phyloP scores from a whole-genome alignment of 805 yeast species.

The Brettanomyces sp. region DNA sequence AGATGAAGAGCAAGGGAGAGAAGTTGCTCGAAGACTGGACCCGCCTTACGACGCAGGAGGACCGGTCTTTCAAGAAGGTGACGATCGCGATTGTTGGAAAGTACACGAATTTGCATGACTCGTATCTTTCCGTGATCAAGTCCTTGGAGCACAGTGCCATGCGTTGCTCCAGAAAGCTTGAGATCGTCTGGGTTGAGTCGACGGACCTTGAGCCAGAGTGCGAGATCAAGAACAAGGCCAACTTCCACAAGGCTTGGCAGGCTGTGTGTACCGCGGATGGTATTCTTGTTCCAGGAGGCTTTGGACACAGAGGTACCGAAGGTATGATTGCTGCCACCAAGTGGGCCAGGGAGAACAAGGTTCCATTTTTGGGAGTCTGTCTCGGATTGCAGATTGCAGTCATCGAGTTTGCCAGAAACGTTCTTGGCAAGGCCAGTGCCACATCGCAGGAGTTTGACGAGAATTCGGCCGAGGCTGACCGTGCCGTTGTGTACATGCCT shows the following conservation, averaged over 20 bases:
- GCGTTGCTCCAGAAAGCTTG: constrained; percentile 75
- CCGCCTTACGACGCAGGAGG: constrained; percentile 67
- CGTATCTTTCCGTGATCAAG: constrained; percentile 90
- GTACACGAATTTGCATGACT: constrained; percentile 91
- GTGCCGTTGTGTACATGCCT: constrained; percentile 94
- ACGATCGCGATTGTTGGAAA: constrained; percentile 96
- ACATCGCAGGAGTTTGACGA: constrained; percentile 78
- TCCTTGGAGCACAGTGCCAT: constrained; percentile 92
- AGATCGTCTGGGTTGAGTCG: constrained; percentile 95
- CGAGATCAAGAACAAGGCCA: constrained; percentile 53
- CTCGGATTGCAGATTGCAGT: constrained; percentile 96
- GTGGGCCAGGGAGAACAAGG: constrained; percentile 94
- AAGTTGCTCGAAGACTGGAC: constrained; percentile 71
- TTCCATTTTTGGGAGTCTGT: constrained; percentile 95
- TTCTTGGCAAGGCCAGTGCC: constrained; percentile 57
- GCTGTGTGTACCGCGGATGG: constrained; percentile 90
- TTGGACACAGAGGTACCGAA: constrained; percentile 94
- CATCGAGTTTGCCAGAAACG: constrained; percentile 81
- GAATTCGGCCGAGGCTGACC: constrained; percentile 48
- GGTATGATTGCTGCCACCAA: constrained; percentile 97
- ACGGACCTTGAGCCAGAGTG: constrained; percentile 75
- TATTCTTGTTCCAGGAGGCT: constrained; percentile 96
- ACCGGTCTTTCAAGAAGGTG: constrained; percentile 75
- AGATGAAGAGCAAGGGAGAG: constrained; percentile 57
- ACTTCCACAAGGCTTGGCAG: constrained; percentile 94